Conservation (phyloP, 768 basidiomycete genomes). For the Suillus clintonianus region DNA sequence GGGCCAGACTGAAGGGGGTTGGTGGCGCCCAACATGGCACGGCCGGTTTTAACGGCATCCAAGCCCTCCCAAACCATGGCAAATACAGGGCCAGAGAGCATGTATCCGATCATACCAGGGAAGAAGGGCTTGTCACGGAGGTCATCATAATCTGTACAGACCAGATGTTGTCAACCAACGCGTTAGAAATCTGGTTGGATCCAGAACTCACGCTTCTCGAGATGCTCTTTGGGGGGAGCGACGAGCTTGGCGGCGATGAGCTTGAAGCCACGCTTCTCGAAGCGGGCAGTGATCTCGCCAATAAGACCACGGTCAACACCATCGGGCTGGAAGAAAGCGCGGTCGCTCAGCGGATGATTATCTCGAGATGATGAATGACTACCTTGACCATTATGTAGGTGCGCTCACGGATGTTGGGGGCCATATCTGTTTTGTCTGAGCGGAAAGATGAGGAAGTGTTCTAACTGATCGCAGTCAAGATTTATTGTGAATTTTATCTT, state of each 20-base stretch:
- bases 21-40: constrained; percentile 93
- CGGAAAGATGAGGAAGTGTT: constrained; percentile 17
- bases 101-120: constrained; percentile 94
- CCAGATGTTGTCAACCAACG: not conserved
- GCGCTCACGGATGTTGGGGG: constrained; percentile 59
- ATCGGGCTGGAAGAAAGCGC: constrained; percentile 69
- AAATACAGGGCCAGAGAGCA: constrained; percentile 94
- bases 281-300: constrained; percentile 93
- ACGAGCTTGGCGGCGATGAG: constrained; percentile 93
- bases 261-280: constrained; percentile 99
- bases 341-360: not conserved
- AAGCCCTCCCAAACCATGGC: constrained; percentile 96
- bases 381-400: constrained; percentile 99
- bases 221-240: constrained; percentile 76
- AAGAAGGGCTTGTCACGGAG: constrained; percentile 95
- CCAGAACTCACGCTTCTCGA: constrained; percentile 74
- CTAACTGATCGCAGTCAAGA: constrained; percentile 16
- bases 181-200: not conserved
- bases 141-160: constrained; percentile 85
- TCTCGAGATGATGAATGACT: constrained; percentile 6
- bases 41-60: constrained; percentile 93
- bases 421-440: constrained; percentile 47
- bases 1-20: constrained; percentile 90
- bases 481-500: constrained; percentile 31
- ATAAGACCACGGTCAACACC: constrained; percentile 96